Evolutionary conservation across 768 basidiomycete species (phyloP).

Genomic region (Dacryopinax spathularia): DNA sequence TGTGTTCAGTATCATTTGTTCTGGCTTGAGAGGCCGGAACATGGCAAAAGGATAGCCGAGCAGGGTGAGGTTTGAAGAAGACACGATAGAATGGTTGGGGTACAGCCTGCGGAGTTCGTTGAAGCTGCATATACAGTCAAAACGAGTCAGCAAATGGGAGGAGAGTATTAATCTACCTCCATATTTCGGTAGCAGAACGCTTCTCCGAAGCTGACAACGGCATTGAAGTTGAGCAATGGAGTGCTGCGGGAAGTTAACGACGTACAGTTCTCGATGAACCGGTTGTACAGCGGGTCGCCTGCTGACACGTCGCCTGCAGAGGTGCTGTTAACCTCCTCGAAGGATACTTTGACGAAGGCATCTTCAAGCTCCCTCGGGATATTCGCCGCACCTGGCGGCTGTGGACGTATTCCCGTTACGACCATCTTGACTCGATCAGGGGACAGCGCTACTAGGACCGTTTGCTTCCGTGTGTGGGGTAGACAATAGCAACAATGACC

Average conservation of each 20-base stretch:
- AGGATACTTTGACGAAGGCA: constrained; percentile 35
- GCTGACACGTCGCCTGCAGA: background rate
- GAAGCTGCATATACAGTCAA: constrained; percentile 21
- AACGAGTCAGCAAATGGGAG: constrained; percentile 5
- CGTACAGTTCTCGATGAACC: background rate
- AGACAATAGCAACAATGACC: background rate
- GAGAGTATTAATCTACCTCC: constrained; percentile 31
- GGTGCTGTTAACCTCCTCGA: constrained; percentile 20
- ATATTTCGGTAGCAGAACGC: constrained; percentile 32
- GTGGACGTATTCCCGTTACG: background rate
- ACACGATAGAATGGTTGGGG: constrained; percentile 46
- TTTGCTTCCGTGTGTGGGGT: background rate
- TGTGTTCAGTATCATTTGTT: constrained; percentile 35
- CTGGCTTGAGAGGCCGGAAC: constrained; percentile 33
- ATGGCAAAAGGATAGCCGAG: constrained; percentile 38
- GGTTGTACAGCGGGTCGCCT: constrained; percentile 1
- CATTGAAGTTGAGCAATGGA: background rate
- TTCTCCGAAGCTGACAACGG: constrained; percentile 36
- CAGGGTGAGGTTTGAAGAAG: constrained; percentile 34
- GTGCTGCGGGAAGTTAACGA: background rate
- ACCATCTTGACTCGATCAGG: background rate
- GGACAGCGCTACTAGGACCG: background rate
- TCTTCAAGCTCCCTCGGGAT: constrained; percentile 19
- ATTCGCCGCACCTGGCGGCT: background rate
- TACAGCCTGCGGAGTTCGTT: constrained; percentile 43